Conservation (phyloP, 163 green algal genomes). For the Chloromonas sp. region DNA sequence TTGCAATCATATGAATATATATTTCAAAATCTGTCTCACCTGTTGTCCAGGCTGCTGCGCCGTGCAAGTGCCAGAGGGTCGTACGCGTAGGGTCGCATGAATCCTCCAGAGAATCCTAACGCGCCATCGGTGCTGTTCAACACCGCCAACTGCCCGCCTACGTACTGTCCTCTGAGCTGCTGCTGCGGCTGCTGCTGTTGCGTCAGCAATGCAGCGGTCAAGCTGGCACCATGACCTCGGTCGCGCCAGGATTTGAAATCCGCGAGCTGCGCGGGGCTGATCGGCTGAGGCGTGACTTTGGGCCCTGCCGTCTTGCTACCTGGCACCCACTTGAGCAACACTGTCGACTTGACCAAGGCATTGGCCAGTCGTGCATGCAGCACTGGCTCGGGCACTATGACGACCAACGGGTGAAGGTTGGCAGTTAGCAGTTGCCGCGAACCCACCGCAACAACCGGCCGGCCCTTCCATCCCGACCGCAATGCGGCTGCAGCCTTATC, state of each 20-base stretch:
- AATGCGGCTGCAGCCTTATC: slow-evolving; percentile 30
- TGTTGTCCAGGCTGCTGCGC: slow-evolving; percentile 47
- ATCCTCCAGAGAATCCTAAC: not conserved
- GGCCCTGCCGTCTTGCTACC: not conserved
- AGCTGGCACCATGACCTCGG: not conserved
- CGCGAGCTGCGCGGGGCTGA: slow-evolving; percentile 9
- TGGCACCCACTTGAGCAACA: slow-evolving; percentile 31
- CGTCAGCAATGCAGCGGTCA: not conserved
- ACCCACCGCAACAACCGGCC: slow-evolving; percentile 38
- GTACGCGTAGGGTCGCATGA: not conserved
- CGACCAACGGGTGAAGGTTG: slow-evolving; percentile 37
- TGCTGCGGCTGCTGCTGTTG: not conserved
- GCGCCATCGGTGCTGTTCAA: too few relatives aligned
- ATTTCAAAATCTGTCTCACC: not conserved
- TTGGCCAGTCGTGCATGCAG: slow-evolving; percentile 34
- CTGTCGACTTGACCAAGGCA: slow-evolving; percentile 39
- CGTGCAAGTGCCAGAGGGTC: slow-evolving; percentile 3
- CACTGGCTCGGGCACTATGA: slow-evolving; percentile 31
- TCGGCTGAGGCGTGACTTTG: not conserved
- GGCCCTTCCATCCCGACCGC: slow-evolving; percentile 38
- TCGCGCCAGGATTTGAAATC: slow-evolving; percentile 1
- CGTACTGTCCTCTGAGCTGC: not conserved
- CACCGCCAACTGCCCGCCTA: not conserved
- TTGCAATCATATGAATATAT: slow-evolving; percentile 12
- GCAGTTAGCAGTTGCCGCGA: slow-evolving; percentile 25